Evolutionary conservation across 2,329 filamentous ascomycete species (phyloP).

Genomic region (Colletotrichum tropicicola): DNA sequence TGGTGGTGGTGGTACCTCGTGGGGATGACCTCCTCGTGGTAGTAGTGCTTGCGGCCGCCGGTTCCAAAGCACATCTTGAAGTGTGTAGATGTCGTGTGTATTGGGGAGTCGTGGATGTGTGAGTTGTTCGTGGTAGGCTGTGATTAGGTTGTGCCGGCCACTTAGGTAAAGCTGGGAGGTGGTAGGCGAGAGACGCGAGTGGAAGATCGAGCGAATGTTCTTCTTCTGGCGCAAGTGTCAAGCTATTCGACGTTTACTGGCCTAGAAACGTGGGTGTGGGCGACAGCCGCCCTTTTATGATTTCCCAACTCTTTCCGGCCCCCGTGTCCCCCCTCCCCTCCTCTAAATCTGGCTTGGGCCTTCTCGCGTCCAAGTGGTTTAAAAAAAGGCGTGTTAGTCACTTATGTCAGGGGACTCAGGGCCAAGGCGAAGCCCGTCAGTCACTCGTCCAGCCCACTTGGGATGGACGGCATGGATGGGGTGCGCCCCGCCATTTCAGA

Average conservation of each 20-base stretch:
- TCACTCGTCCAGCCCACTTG: background rate
- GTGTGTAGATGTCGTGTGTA: background rate
- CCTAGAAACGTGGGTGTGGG: background rate
- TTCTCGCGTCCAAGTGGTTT: background rate
- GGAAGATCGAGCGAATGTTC: conserved; percentile 21
- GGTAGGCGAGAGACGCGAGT: background rate
- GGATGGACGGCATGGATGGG: background rate
- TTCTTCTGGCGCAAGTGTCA: conserved; percentile 16
- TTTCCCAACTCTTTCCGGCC: background rate
- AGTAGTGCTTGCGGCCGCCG: conserved; percentile 58
- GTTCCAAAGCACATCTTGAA: conserved; percentile 60
- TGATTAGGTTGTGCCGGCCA: background rate
- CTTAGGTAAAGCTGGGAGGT: background rate
- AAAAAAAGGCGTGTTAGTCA: background rate
- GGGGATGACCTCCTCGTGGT: conserved; percentile 62
- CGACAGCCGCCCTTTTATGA: conserved; percentile 26
- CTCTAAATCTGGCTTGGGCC: conserved; percentile 3
- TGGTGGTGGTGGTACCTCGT: conserved; percentile 47
- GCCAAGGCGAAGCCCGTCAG: conserved; percentile 17
- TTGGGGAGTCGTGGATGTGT: background rate
- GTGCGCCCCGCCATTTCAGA: conserved; percentile 9
- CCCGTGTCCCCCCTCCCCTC: background rate
- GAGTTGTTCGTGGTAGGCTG: too few relatives aligned
- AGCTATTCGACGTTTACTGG: background rate
- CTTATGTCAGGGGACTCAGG: conserved; percentile 10